Base-by-base conservation (phyloP, 352 stramenopile species). In the Phytophthora kernoviae region DNA sequence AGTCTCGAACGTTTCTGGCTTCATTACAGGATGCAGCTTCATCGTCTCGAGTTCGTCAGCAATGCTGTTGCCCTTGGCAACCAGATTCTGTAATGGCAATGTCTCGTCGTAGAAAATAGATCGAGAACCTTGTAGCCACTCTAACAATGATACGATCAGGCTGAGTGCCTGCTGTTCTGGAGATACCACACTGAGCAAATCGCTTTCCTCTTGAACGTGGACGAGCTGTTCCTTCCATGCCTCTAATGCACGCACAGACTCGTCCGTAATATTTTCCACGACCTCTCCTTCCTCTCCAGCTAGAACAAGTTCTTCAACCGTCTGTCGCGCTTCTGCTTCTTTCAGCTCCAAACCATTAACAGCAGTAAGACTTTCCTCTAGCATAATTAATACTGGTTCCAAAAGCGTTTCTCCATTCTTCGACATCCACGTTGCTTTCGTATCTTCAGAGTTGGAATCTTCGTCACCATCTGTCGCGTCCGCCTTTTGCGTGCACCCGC, bases 51-150 rank as follows among this genome's bases (percentile, higher is more conserved):
- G 33, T 5, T 64, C 61, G 9, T 65, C 48, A 37, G 67, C 42
- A 8, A 94, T 62, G 5, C 61, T 56, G 12, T 69, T 58, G 5
- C 87, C 87, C 15, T 72, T 83, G 0, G 44, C 56, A 12, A 93
- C 83, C 15, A 94, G 70, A 39, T 87, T 65, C 18, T 79, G 70
- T 6, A 93, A 62, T 20, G 86, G 77, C 8, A 92, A 70, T 51
- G 73, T 61, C 26, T 93, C 82, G 37, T 93, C 83, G 48, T 93
- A 92, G 50, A 95, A 92, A 34, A 94, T 77, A 0, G 81, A 91
- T 5, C 85, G 73, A 40, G 85, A 77, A 33, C 70, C 81, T 54
- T 93, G 78, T 21, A 93, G 75, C 87, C 87, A 96, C 45, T 88
- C 73, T 11, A 96, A 57, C 39, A 92, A 54, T 40, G 84, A 77